These are phyloP conservation scores for Hypoxylon perforatum DNA, from an alignment of 495 filamentous ascomycete species.

Conservation along the genomic window DNA sequence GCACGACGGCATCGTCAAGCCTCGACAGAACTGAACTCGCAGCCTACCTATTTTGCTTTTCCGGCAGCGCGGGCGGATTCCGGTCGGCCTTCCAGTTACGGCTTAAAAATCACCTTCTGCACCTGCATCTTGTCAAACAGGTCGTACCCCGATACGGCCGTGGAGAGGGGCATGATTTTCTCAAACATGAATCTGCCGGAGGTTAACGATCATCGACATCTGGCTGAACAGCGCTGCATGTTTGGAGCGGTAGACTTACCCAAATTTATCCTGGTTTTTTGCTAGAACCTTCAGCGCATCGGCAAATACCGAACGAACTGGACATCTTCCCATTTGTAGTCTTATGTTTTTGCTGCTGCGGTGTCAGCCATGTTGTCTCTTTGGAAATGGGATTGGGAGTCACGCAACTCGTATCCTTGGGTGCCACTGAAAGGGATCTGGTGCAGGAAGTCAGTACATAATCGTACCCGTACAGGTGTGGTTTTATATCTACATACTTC, in stretches of 20 bases:
- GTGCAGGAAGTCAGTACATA: slow-evolving; percentile 29
- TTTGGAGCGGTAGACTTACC: slow-evolving; percentile 63
- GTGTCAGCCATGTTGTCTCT: slow-evolving; percentile 18
- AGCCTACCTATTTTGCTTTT: neutral
- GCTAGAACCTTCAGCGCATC: slow-evolving; percentile 81
- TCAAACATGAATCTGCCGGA: slow-evolving; percentile 85
- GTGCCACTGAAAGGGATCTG: slow-evolving; percentile 86
- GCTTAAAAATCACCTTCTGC: slow-evolving; percentile 81
- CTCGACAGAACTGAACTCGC: slow-evolving; percentile 80
- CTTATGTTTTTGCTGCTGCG: slow-evolving; percentile 77
- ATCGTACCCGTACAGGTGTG: neutral
- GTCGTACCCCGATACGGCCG: slow-evolving; percentile 90
- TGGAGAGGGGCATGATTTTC: slow-evolving; percentile 87
- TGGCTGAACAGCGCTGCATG: neutral
- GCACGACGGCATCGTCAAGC: slow-evolving; percentile 95
- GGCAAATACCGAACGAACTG: slow-evolving; percentile 84
- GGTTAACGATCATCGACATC: slow-evolving; percentile 3
- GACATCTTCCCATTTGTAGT: slow-evolving; percentile 94
- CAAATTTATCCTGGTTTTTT: slow-evolving; percentile 82
- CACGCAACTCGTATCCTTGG: slow-evolving; percentile 76
- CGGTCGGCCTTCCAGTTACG: slow-evolving; percentile 21
- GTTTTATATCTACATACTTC: slow-evolving; percentile 64
- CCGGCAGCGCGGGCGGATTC: neutral
- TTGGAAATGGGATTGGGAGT: neutral
- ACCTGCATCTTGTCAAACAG: slow-evolving; percentile 93